A percentile compares a stretch with the other conserved stretches of the same genome.
Conservation (phyloP, 78 protist species). For the Reticulomyxa filosa region DNA sequence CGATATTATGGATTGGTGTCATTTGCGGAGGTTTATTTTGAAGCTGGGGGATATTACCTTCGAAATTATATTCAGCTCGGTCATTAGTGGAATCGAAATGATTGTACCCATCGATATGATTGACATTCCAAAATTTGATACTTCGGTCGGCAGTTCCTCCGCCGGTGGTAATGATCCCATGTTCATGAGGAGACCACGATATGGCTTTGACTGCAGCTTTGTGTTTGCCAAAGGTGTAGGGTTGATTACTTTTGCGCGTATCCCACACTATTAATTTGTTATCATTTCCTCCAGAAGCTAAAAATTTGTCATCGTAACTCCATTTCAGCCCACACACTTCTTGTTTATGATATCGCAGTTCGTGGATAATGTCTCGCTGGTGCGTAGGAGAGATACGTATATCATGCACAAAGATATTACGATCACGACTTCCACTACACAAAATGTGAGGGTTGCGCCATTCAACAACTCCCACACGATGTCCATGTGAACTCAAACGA, state of each 20-base stretch:
- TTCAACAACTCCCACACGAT: no score
- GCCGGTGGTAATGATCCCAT: conserved; percentile 21
- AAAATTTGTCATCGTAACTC: conserved; percentile 12
- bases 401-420: neutral
- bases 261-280: conserved; percentile 10
- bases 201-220: conserved; percentile 25
- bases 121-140: no score
- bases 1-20: neutral
- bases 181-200: conserved; percentile 26
- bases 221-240: neutral
- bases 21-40: no score
- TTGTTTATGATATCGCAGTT: conserved; percentile 12
- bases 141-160: conserved; percentile 35
- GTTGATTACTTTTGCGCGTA: neutral
- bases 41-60: no score
- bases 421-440: conserved; percentile 4
- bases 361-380: neutral
- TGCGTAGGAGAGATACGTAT: no score
- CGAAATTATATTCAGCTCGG: no score
- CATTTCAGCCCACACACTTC: conserved; percentile 32
- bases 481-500: no score
- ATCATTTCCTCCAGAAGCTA: conserved; percentile 29
- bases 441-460: neutral
- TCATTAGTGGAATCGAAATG: no score
- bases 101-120: no score